A percentile compares a stretch with the other conserved stretches of the same genome.
Conservation (phyloP, 495 filamentous ascomycete genomes). For the Beverwykella pulmonaria region DNA sequence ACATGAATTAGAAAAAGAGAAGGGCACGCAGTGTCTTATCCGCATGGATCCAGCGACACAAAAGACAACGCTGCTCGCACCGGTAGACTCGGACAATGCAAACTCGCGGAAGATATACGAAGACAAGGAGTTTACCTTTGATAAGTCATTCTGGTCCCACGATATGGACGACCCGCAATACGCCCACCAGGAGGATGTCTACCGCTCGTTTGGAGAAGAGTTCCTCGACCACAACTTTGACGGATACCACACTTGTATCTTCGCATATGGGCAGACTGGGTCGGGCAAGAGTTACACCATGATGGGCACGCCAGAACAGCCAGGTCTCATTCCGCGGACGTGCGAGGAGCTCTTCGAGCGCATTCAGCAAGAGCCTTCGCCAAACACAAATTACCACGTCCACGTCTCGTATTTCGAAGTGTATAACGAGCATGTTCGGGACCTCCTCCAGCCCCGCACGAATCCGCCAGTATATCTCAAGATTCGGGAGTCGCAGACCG, state of each 20-base stretch:
- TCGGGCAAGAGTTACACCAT: slow-evolving; percentile 98
- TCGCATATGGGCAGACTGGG: slow-evolving; percentile 97
- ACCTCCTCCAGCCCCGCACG: slow-evolving; percentile 78
- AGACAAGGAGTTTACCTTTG: slow-evolving; percentile 91
- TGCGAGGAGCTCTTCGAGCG: slow-evolving; percentile 95
- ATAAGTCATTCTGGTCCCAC: slow-evolving; percentile 98
- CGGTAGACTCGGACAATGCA: slow-evolving; percentile 63
- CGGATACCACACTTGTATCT: slow-evolving; percentile 98
- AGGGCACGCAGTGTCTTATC: slow-evolving; percentile 81
- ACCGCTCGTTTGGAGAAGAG: slow-evolving; percentile 91
- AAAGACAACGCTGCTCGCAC: slow-evolving; percentile 74
- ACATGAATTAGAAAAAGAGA: slow-evolving; percentile 66
- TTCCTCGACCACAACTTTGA: slow-evolving; percentile 99
- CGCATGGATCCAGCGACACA: slow-evolving; percentile 85
- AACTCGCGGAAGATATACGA: slow-evolving; percentile 77
- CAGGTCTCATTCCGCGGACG: slow-evolving; percentile 93
- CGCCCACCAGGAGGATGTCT: slow-evolving; percentile 87
- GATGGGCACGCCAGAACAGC: slow-evolving; percentile 91
- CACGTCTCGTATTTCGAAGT: slow-evolving; percentile 98
- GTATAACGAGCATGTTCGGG: slow-evolving; percentile 98
- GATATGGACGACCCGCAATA: slow-evolving; percentile 72
- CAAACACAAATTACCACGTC: slow-evolving; percentile 92
- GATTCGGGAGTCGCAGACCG: slow-evolving; percentile 90
- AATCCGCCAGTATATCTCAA: slow-evolving; percentile 90
- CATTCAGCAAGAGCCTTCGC: slow-evolving; percentile 79